Evolutionary conservation across 306 rosid genomes (phyloP).

Genomic region (Corylus avellana): DNA sequence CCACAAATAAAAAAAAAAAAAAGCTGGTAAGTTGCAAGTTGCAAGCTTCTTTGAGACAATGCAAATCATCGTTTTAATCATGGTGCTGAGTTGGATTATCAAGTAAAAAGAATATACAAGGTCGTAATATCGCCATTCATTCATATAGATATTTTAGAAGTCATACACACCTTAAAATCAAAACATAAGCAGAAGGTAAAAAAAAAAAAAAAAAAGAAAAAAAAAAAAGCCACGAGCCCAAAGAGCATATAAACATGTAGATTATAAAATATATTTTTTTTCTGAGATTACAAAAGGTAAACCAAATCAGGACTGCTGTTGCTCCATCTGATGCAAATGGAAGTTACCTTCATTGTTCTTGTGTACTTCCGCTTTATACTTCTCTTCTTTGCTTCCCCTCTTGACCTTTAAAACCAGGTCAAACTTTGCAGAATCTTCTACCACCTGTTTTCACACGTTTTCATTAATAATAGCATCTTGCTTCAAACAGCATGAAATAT

Average conservation of each 20-base stretch:
- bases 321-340: slow-evolving; percentile 60
- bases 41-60: not conserved
- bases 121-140: not conserved
- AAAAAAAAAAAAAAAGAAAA: not conserved
- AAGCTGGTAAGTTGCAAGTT: too few relatives aligned
- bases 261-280: not conserved
- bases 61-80: not conserved
- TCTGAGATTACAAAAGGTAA: not conserved
- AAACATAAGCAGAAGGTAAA: not conserved
- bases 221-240: not conserved
- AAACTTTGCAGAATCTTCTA: slow-evolving; percentile 57
- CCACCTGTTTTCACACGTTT: slow-evolving; percentile 45
- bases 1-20: too few relatives aligned
- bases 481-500: not conserved
- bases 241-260: not conserved
- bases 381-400: slow-evolving; percentile 67
- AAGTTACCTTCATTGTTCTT: slow-evolving; percentile 60
- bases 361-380: slow-evolving; percentile 63
- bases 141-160: not conserved
- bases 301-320: slow-evolving; percentile 37
- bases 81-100: not conserved
- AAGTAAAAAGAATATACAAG: not conserved
- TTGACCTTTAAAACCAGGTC: slow-evolving; percentile 57
- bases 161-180: not conserved
- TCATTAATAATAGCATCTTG: not conserved